phyloP scores from a whole-genome alignment of 345 rosid species.

The Theobroma cacao region DNA sequence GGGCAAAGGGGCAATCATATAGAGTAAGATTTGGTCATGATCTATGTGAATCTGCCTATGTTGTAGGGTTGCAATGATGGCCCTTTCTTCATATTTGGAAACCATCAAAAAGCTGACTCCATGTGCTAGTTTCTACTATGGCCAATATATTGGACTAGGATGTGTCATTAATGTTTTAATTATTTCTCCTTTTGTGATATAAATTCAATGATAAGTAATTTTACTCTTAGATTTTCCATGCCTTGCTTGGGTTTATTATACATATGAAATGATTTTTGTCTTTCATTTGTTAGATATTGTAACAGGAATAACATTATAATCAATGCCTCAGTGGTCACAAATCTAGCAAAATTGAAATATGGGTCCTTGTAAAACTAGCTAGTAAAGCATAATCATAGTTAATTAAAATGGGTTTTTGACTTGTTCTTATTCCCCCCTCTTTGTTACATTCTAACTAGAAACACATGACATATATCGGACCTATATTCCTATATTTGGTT shows the following conservation, averaged over 20 bases:
- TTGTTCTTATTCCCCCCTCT: too few relatives aligned
- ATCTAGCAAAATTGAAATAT: neutral
- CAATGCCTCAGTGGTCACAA: neutral
- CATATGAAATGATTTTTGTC: neutral
- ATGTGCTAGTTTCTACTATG: conserved; percentile 25
- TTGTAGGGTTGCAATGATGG: conserved; percentile 50
- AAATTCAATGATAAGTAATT: neutral
- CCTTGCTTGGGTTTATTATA: neutral
- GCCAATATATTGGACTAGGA: neutral
- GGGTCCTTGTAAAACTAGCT: too few relatives aligned
- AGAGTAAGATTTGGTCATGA: conserved; percentile 44
- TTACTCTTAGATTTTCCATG: neutral
- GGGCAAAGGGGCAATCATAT: conserved; percentile 25
- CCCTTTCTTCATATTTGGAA: conserved; percentile 38
- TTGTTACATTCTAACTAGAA: neutral
- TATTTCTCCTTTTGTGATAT: neutral
- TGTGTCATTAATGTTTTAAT: neutral
- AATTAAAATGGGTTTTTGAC: too few relatives aligned
- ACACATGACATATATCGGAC: neutral
- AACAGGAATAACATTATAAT: neutral
- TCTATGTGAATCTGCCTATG: conserved; percentile 28
- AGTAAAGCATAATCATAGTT: too few relatives aligned
- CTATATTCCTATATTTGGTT: neutral
- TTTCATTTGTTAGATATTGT: neutral
- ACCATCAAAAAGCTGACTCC: conserved; percentile 46